phyloP scores from a whole-genome alignment of 192 early-diverging fungal species.

The Rhizophagus prolifer region DNA sequence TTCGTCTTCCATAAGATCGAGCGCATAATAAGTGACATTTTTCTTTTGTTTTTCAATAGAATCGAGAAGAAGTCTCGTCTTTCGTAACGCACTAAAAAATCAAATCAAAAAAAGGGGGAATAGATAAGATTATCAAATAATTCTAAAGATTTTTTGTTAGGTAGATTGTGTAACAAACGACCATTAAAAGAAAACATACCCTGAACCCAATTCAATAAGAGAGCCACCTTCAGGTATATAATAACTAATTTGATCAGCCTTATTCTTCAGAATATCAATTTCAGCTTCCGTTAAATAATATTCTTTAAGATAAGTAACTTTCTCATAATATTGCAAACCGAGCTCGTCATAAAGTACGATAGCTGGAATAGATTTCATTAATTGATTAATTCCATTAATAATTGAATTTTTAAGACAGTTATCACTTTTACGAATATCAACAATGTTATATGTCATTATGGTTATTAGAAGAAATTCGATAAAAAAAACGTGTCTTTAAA shows the following conservation, averaged over 20 bases:
- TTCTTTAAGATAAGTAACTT: constrained; percentile 82
- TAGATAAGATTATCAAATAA: neutral
- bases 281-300: constrained; percentile 90
- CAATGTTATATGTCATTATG: neutral
- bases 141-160: neutral
- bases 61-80: constrained; percentile 79
- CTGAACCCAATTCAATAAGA: constrained; percentile 87
- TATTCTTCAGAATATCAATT: constrained; percentile 71
- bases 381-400: constrained; percentile 31
- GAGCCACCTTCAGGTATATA: constrained; percentile 67
- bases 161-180: too few relatives aligned
- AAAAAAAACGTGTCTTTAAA: too few relatives aligned
- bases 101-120: too few relatives aligned
- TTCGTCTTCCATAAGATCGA: constrained; percentile 83
- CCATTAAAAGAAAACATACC: too few relatives aligned
- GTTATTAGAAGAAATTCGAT: neutral
- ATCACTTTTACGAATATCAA: neutral
- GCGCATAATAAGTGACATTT: constrained; percentile 80
- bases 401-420: constrained; percentile 36
- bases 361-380: constrained; percentile 68
- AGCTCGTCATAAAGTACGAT: constrained; percentile 82
- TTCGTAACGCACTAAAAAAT: constrained; percentile 86
- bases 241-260: constrained; percentile 60
- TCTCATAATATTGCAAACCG: constrained; percentile 86
- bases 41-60: constrained; percentile 64